Evolutionary conservation across 2,329 filamentous ascomycete species (phyloP).

Genomic region (Calonectria montana): DNA sequence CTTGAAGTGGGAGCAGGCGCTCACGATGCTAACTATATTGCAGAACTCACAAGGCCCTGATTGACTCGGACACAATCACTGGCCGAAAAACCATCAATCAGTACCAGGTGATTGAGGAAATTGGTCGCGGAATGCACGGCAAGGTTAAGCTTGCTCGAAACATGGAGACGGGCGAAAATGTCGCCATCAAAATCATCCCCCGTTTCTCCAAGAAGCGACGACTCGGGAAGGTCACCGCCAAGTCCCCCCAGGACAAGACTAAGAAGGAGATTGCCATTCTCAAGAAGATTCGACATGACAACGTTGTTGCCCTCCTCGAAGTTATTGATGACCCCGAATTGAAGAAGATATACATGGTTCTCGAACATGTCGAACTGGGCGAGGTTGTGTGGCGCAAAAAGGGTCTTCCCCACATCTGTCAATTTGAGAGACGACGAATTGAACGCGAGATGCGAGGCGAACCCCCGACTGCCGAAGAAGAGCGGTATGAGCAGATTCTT

Average conservation of each 20-base stretch:
- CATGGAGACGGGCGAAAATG: conserved; percentile 78
- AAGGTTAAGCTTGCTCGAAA: conserved; percentile 97
- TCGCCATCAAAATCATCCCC: conserved; percentile 99
- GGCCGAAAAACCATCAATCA: conserved; percentile 98
- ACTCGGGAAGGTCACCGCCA: conserved; percentile 81
- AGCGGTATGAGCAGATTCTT: conserved; percentile 69
- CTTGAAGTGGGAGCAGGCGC: background rate
- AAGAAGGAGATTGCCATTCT: conserved; percentile 98
- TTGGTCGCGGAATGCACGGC: conserved; percentile 94
- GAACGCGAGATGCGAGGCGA: conserved; percentile 76
- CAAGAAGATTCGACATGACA: conserved; percentile 98
- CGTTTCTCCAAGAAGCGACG: conserved; percentile 93
- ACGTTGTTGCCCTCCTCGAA: conserved; percentile 94
- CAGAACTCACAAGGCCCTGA: conserved; percentile 89
- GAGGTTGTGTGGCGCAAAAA: conserved; percentile 96
- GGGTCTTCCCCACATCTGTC: conserved; percentile 83
- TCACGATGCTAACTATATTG: conserved; percentile 28
- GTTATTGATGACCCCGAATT: conserved; percentile 97
- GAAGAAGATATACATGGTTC: conserved; percentile 98
- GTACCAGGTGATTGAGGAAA: conserved; percentile 96
- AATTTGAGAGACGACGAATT: conserved; percentile 83
- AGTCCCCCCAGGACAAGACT: conserved; percentile 78
- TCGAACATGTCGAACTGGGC: conserved; percentile 94
- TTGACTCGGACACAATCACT: conserved; percentile 88
- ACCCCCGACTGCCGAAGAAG: conserved; percentile 68